Percentiles rank a stretch among this genome's conserved stretches.
Evolutionary conservation across 345 rosid species (phyloP).

Genomic region (Tarenaya hassleriana): DNA sequence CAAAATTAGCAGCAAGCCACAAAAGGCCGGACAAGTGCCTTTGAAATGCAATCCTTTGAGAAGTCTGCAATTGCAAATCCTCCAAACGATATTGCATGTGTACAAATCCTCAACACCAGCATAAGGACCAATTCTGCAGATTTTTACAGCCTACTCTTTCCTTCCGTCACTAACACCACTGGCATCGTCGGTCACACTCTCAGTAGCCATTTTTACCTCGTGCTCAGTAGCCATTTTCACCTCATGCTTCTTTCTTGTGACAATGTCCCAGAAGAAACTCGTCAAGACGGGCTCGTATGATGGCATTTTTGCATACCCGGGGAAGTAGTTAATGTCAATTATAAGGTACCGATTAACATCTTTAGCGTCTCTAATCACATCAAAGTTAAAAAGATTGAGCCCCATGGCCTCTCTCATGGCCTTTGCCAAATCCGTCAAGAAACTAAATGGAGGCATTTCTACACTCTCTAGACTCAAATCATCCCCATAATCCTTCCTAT

Average conservation of each 20-base stretch:
- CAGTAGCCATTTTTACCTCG: no score
- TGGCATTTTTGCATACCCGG: slow-evolving; percentile 64
- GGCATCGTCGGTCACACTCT: not conserved
- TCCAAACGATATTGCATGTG: slow-evolving; percentile 15
- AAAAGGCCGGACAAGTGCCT: not conserved
- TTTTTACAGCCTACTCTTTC: not conserved
- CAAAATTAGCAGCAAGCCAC: slow-evolving; percentile 25
- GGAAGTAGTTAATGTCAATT: slow-evolving; percentile 66
- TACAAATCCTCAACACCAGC: slow-evolving; percentile 10
- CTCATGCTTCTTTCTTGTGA: slow-evolving; percentile 28
- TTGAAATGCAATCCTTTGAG: slow-evolving; percentile 11
- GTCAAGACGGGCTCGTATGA: slow-evolving; percentile 47
- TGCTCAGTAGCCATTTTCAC: no score
- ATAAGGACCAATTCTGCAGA: slow-evolving; percentile 3
- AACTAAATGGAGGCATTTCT: slow-evolving; percentile 46
- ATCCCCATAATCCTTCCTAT: slow-evolving; percentile 19
- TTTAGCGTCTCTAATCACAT: slow-evolving; percentile 52
- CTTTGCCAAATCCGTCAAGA: slow-evolving; percentile 39
- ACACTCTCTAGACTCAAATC: slow-evolving; percentile 32
- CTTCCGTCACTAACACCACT: not conserved
- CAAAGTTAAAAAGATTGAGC: slow-evolving; percentile 56
- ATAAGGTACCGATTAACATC: slow-evolving; percentile 42
- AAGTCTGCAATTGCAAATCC: slow-evolving; percentile 19
- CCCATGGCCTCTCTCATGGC: slow-evolving; percentile 46
- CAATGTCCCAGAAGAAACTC: slow-evolving; percentile 38